Base-by-base conservation (phyloP, 208 protist genomes). In the Balamuthia mandrillaris region DNA sequence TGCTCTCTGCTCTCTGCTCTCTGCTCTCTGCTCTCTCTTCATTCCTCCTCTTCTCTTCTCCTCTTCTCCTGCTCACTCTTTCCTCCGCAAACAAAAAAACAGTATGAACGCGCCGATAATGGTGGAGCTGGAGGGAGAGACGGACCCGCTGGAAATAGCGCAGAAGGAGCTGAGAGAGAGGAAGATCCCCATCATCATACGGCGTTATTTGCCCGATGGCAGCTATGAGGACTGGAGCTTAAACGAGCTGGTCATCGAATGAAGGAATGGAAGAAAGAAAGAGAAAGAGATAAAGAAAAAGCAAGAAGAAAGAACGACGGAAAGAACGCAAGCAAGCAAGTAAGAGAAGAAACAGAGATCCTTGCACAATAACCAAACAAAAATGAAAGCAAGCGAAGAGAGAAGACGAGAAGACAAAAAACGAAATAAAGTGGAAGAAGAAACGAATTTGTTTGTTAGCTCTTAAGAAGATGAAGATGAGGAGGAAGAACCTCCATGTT, bases 161-260 rank as follows among this genome's bases (percentile, higher is more conserved):
- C 91, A 95, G 86, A 98, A 98, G 89, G 98, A 99, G 90, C 92
- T 99, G 16, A 91, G 91, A 18, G 91, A 98, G 85, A 91, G 95
- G 6, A 97, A 98, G 81, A 98, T 99, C 47, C 98, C 98, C n/a
- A 94, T 99, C 31, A 98, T 98, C 42, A 98, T 99, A 47, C 93
- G 98, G 60, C 93, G 98, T 61, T 96, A 97, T 60, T 29, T 91
- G 35, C 97, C 97, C 6, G 95, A 98, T 87, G 95, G 95, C 86
- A 94, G 90, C 10, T 98, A 97, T 86, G 97, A 99, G 86, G 94
- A 96, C 70, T 96, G 94, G 93, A 44, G 58, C 24, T 84, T 95
- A 2, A 51, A 92, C 60, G 74, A 82, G 66, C 66, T 75, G 7
- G 66, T 75, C 9, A 44, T 75, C 7, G 66, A 75, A 10, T 75